Base-by-base conservation (phyloP, 1,284 basidiomycete genomes). In the Papiliotrema nemorosa region DNA sequence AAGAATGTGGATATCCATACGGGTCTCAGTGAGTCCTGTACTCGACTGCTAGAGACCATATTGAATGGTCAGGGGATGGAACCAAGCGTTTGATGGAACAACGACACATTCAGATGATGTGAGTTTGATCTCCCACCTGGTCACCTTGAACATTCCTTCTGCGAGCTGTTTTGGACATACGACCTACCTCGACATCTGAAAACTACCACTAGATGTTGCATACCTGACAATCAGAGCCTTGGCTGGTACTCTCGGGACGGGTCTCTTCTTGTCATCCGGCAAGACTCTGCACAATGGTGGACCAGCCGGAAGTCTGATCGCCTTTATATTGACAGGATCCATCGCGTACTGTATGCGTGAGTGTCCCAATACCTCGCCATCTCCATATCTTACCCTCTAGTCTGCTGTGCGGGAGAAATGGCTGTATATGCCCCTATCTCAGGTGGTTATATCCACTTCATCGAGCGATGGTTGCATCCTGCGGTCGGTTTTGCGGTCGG, bases 251-350 rank as follows among this genome's bases (percentile, higher is more conserved):
- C 56, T 72, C 38, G 67, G 67, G 37, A 88, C 86, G 1, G 87
- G 87, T 66, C 78, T 89, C 20, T 91, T 92, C 77, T 78, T 91
- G 37, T 87, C 87, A 55, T 84, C 85, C 13, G 89, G 88, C 20
- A 75, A 78, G 47, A 73, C 75, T 9, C 65, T 80, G 18, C 61
- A 69, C 14, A 62, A 65, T 18, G 77, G 74, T 43, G 78, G 78
- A 13, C 78, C 78, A 2, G 62, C 72, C 16, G 76, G 76, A 44
- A 65, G 75, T 3, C 39, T 66, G 5, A 46, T 66, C 14, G 57
- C 59, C 2, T 66, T 54, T 38, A 33, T 53, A 7, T 16, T 59
- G 33, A 56, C 56, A 25, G 64, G 64, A 16, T 52, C 57, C 0
- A 59, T 64, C 34, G 54, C 47, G 3, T 64, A 55, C 36, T 51